A percentile compares a stretch with the other conserved stretches of the same genome.
These are phyloP conservation scores for Artemisia annua DNA, from an alignment of 129 eudicot genomes.

Conservation along the genomic window DNA sequence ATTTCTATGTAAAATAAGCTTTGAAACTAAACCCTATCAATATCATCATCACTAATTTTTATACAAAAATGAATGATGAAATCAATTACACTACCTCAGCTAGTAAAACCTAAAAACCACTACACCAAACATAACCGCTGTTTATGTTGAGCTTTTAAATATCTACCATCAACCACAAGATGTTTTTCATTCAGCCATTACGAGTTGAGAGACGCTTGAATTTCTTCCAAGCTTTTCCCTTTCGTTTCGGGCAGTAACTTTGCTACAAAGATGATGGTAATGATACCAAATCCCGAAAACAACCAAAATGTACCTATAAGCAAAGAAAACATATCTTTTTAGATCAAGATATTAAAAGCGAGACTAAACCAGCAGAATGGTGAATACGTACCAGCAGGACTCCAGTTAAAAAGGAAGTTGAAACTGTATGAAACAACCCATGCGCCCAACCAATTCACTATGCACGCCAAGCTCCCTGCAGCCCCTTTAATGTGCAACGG, in stretches of 20 bases:
- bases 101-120: neutral
- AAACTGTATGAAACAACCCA: slow-evolving; percentile 82
- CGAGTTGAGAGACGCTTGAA: slow-evolving; percentile 59
- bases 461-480: slow-evolving; percentile 73
- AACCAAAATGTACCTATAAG: slow-evolving; percentile 62
- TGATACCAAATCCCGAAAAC: slow-evolving; percentile 50
- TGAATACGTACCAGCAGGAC: slow-evolving; percentile 52
- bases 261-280: slow-evolving; percentile 58
- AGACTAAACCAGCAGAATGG: neutral
- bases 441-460: slow-evolving; percentile 87
- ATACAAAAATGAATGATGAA: neutral
- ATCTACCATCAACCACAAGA: slow-evolving; percentile 15
- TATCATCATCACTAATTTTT: neutral
- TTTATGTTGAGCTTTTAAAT: neutral
- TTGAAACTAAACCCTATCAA: no score
- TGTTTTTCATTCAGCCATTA: neutral
- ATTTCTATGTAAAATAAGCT: no score
- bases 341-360: neutral
- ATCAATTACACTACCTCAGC: neutral
- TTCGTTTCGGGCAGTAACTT: slow-evolving; percentile 85
- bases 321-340: slow-evolving; percentile 2
- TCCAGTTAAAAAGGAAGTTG: slow-evolving; percentile 80
- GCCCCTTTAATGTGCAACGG: slow-evolving; percentile 75
- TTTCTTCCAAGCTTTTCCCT: slow-evolving; percentile 83
- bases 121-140: neutral